Evolutionary conservation across 2,329 filamentous ascomycete species (phyloP), one percentile per base, ranked within the genome.

Genomic region (Diaporthe humulicola): DNA sequence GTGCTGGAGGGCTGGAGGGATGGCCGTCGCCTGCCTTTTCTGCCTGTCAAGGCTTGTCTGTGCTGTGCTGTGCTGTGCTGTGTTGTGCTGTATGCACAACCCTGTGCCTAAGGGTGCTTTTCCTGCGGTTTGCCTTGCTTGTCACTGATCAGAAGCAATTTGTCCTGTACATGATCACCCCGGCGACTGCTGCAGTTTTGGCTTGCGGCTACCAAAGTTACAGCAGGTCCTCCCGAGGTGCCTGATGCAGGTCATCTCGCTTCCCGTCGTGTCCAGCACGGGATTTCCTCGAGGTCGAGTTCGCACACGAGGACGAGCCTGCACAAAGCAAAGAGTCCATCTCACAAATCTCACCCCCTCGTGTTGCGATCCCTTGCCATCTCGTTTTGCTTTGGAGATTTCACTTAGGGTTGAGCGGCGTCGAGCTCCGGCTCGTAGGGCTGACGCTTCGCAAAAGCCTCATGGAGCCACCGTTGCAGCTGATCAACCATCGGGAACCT

Each of bases 391-490:
- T 70, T 58, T 54, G 64, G 45, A 40, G 52, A 57, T 45, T 61
- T 50, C 48, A 64, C 38, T 28, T 57, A 69, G 50, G 60, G 42
- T 56, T 45, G 48, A 57, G 50, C 42, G 70, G 54, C 56, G 56
- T 60, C 70, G 50, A 64, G 57, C 42, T 45, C 54, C 61, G 56
- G 70, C n/a, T 54, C 57, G 33, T 73, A 73, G 71, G 74, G 74
- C 74, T 75, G 70, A 75, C 30, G 33, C 40, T 70, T 70, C 22
- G 72, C 60, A 40, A 19, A 56, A 48, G 70, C 70, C 60, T 54
- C 58, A 38, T 52, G 70, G 25, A 25, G 25, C 42, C 57, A 72
- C 33, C 36, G 70, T 72, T 54, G 57, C 70, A 64, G 48, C 57
- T 72, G 70, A 52, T 54, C 45, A 64, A 36, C 42, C 14, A 17